Conservation (phyloP, 495 filamentous ascomycete genomes). For the Aspergillus conjunctus region DNA sequence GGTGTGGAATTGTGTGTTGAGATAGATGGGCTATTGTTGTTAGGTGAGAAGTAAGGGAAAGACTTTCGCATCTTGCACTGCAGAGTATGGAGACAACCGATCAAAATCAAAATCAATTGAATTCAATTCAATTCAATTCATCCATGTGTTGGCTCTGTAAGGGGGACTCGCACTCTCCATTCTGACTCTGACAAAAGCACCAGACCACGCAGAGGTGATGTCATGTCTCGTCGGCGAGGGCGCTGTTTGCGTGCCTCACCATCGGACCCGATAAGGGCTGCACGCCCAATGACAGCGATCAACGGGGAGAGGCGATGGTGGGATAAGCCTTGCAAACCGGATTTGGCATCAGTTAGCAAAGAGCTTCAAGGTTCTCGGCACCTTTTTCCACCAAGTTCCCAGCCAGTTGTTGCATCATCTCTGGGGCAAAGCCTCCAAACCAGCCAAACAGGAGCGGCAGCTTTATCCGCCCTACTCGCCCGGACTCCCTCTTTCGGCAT, state of each 20-base stretch:
- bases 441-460: background rate
- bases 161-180: too few species aligned
- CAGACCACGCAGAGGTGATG: background rate
- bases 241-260: background rate
- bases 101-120: too few species aligned
- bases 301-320: background rate
- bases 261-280: background rate
- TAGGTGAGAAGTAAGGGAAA: too few species aligned
- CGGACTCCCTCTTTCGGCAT: conserved; percentile 8
- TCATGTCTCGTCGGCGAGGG: background rate
- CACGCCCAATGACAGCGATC: background rate
- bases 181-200: too few species aligned
- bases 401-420: background rate
- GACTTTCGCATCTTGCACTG: too few species aligned
- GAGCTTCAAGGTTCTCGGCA: too few species aligned
- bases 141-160: too few species aligned
- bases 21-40: too few species aligned
- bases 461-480: background rate
- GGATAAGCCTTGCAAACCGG: conserved; percentile 11
- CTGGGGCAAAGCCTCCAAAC: background rate
- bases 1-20: too few species aligned
- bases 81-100: too few species aligned
- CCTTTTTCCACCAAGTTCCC: too few species aligned
- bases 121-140: too few species aligned
- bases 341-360: background rate